Evolutionary conservation across 352 stramenopile genomes (phyloP).

Genomic region (Phytophthora cryptogea): DNA sequence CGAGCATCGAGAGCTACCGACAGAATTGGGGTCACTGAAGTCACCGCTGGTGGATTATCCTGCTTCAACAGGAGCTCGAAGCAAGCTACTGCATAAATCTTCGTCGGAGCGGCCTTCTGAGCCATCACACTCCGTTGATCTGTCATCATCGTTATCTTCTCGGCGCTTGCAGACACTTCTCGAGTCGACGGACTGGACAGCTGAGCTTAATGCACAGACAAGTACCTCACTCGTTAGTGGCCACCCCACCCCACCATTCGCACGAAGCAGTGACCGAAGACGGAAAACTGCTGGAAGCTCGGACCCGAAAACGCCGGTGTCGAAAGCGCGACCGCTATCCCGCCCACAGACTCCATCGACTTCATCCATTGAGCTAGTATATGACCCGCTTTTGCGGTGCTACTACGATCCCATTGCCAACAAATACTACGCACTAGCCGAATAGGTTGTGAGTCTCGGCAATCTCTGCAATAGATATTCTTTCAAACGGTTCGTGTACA

Average conservation of each 20-base stretch:
- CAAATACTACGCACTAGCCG: slow-evolving; percentile 85
- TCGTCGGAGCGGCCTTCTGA: not conserved
- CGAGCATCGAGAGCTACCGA: slow-evolving; percentile 5
- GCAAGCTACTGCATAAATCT: slow-evolving; percentile 4
- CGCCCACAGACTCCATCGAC: slow-evolving; percentile 11
- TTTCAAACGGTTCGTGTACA: not conserved
- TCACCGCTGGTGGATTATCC: slow-evolving; percentile 24
- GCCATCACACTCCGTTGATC: slow-evolving; percentile 2
- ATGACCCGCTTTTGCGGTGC: slow-evolving; percentile 82
- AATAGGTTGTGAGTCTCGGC: slow-evolving; percentile 45
- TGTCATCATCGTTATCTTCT: slow-evolving; percentile 44
- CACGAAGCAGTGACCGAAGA: not conserved
- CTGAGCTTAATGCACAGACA: slow-evolving; percentile 27
- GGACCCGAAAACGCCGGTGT: not conserved
- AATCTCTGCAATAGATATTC: not conserved
- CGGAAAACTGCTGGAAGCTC: not conserved
- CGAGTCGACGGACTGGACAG: slow-evolving; percentile 74
- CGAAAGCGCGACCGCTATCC: slow-evolving; percentile 4
- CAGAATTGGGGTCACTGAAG: slow-evolving; percentile 6
- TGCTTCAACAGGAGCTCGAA: slow-evolving; percentile 1
- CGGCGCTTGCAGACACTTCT: slow-evolving; percentile 58
- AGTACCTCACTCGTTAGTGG: slow-evolving; percentile 1
- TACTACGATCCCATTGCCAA: slow-evolving; percentile 83
- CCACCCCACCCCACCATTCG: not conserved
- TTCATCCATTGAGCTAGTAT: slow-evolving; percentile 75